Conservation (phyloP, 139 green algal genomes). For the Gonium pectorale region DNA sequence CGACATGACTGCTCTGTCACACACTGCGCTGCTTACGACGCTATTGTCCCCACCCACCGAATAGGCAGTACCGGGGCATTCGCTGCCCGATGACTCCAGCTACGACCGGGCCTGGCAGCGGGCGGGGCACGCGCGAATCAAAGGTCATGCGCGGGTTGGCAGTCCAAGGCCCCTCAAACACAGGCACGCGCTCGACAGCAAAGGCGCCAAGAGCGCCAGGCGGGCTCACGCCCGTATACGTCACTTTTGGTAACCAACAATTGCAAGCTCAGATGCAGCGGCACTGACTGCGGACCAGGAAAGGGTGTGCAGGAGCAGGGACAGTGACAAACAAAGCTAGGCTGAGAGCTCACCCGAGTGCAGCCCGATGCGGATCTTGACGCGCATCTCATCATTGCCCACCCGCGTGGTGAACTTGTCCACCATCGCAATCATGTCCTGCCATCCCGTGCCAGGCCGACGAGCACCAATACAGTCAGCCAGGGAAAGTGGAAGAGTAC, state of each 20-base stretch:
- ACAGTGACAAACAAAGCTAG: no score
- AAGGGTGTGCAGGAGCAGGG: no score
- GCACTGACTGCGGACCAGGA: no score
- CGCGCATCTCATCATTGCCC: constrained; percentile 21
- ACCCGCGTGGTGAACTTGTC: neutral
- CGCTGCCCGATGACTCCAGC: constrained; percentile 38
- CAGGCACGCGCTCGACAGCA: neutral
- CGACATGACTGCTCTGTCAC: no score
- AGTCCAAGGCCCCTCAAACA: neutral
- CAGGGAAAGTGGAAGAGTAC: no score
- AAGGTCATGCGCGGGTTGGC: no score
- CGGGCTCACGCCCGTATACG: no score
- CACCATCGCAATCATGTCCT: constrained; percentile 39
- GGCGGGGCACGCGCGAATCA: no score
- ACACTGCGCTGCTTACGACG: neutral
- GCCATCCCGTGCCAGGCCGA: neutral
- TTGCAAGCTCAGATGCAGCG: no score
- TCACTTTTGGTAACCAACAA: no score
- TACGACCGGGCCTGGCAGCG: constrained; percentile 27
- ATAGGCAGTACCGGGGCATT: constrained; percentile 38
- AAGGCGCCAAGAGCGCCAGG: no score
- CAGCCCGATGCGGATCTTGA: constrained; percentile 30
- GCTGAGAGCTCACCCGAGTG: constrained; percentile 35
- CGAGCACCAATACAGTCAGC: no score
- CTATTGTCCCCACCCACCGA: neutral